Evolutionary conservation across 2,329 filamentous ascomycete genomes (phyloP).

Genomic region (Aspergillus jensenii): DNA sequence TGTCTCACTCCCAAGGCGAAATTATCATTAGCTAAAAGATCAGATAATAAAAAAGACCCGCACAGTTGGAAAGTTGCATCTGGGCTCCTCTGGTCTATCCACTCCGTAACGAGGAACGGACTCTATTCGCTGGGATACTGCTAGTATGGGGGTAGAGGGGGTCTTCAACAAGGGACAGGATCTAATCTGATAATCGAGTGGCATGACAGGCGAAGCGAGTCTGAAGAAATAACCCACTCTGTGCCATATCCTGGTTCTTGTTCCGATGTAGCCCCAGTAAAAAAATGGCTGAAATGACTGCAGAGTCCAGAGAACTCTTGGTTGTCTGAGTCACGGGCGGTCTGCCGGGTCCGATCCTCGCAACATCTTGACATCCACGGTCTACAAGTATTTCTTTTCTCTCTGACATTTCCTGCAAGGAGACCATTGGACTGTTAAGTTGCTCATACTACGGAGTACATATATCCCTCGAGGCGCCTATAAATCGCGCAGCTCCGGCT

Average conservation of each 20-base stretch:
- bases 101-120: slow-evolving; percentile 2
- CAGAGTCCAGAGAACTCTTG: not conserved
- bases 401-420: not conserved
- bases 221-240: slow-evolving; percentile 1
- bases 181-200: slow-evolving; percentile 16
- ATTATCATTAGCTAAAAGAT: slow-evolving; percentile 19
- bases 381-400: slow-evolving; percentile 1
- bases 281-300: not conserved
- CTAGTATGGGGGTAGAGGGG: not conserved
- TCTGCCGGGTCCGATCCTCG: slow-evolving; percentile 15
- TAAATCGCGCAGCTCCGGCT: slow-evolving; percentile 10
- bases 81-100: slow-evolving; percentile 19
- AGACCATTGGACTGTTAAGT: slow-evolving; percentile 7
- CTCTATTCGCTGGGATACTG: slow-evolving; percentile 13
- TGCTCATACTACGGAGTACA: not conserved
- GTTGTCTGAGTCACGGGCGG: slow-evolving; percentile 16
- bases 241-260: slow-evolving; percentile 7
- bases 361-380: not conserved
- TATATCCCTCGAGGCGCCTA: not conserved
- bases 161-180: slow-evolving; percentile 5
- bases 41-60: slow-evolving; percentile 21
- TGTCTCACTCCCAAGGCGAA: not conserved
- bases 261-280: slow-evolving; percentile 8
- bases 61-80: slow-evolving; percentile 3
- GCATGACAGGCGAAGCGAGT: not conserved